These are phyloP conservation scores for Candida coquimbonensis DNA, from an alignment of 805 yeast genomes.

Conservation along the genomic window DNA sequence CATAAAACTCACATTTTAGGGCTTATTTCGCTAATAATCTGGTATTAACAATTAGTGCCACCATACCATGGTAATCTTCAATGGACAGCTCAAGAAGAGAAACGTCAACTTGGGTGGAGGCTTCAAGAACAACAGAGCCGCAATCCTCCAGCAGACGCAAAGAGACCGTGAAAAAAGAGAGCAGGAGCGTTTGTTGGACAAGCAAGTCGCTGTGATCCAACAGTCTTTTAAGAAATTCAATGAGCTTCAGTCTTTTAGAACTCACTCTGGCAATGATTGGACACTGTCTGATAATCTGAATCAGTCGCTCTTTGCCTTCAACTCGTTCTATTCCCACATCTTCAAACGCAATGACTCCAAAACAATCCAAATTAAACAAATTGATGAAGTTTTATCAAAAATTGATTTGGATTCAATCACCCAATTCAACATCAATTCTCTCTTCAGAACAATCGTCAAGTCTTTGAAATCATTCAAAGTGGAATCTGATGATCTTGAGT, in stretches of 20 bases:
- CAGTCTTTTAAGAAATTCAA: constrained; percentile 35
- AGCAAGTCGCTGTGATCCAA: constrained; percentile 47
- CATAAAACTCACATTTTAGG: too few relatives aligned
- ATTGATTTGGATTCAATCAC: neutral
- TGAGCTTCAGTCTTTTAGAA: constrained; percentile 25
- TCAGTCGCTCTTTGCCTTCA: constrained; percentile 21
- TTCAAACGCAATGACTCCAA: constrained; percentile 10
- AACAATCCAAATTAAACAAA: constrained; percentile 3
- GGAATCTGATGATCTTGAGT: neutral
- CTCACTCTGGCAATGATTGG: constrained; percentile 19
- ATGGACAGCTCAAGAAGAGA: constrained; percentile 54
- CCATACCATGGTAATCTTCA: constrained; percentile 42
- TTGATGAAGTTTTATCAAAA: neutral
- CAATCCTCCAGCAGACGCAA: constrained; percentile 55
- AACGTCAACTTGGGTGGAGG: constrained; percentile 54
- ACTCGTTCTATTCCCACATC: constrained; percentile 24
- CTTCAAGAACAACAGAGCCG: constrained; percentile 29
- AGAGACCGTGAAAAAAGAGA: constrained; percentile 64
- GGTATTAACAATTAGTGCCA: neutral
- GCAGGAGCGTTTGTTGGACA: constrained; percentile 38
- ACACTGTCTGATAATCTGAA: neutral
- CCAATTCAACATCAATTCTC: neutral
- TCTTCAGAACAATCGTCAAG: constrained; percentile 6
- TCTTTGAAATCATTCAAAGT: constrained; percentile 5
- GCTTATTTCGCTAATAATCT: neutral